A percentile compares a stretch with the other conserved stretches of the same genome.
Evolutionary conservation across 139 green algal genomes (phyloP).

Genomic region (Chlorella sp.): DNA sequence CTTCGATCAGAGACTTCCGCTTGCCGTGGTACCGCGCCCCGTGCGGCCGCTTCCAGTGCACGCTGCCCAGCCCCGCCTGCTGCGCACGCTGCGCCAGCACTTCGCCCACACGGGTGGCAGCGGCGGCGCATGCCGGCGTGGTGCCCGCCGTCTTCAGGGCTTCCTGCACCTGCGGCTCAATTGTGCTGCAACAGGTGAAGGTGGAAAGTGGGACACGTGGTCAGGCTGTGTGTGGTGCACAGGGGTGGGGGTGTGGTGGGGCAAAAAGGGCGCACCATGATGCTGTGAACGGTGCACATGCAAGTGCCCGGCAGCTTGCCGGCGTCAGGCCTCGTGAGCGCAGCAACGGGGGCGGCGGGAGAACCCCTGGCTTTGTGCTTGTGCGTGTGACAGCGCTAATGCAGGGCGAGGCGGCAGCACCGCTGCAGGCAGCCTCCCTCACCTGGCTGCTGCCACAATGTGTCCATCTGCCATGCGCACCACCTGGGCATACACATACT

Average conservation of each 20-base stretch:
- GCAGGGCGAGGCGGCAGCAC: background rate
- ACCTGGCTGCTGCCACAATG: slow-evolving; percentile 47
- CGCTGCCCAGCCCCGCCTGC: slow-evolving; percentile 26
- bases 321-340: too few species aligned
- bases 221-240: too few species aligned
- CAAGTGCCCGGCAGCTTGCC: too few species aligned
- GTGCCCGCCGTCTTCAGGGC: background rate
- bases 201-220: too few species aligned
- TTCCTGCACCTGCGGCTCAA: background rate
- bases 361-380: too few species aligned
- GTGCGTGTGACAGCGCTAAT: background rate
- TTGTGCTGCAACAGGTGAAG: background rate
- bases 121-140: background rate
- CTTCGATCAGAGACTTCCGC: slow-evolving; percentile 43
- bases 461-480: slow-evolving; percentile 38
- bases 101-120: slow-evolving; percentile 34
- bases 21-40: slow-evolving; percentile 60
- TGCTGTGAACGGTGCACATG: too few species aligned
- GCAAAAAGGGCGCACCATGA: background rate
- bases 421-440: background rate
- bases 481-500: slow-evolving; percentile 61
- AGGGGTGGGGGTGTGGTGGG: too few species aligned
- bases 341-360: background rate
- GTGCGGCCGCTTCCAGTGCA: slow-evolving; percentile 53
- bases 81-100: slow-evolving; percentile 50